Evolutionary conservation across 2,329 filamentous ascomycete genomes (phyloP), one percentile per base, ranked within the genome.

Genomic region (Aspergillus japonicus): DNA sequence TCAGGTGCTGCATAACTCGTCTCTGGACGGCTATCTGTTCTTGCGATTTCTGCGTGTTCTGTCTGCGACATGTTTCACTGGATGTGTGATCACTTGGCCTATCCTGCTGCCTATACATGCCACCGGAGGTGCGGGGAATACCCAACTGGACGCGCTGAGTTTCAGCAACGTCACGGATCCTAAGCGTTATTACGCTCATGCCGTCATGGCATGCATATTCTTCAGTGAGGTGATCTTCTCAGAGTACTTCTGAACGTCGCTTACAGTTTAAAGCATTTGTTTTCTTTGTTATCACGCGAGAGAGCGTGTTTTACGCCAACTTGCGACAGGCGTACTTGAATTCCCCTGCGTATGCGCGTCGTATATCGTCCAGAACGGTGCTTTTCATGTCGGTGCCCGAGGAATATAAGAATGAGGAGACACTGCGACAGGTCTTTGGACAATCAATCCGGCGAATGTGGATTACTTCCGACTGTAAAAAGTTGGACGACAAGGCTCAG

Each of bases 21-120:
- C 92, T 1, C 85, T 98, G 55, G 94, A 98, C 73, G 90, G 90
- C 24, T 98, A 93, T 76, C 87, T 98, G 49, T 96, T 96, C 75
- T 82, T 98, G 24, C 91, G 94, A 23, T 96, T 94, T 68, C 79
- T 98, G 63, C 89, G 91, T 66, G 89, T 95, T 49, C 81, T 90
- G 48, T 87, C 89, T 62, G 83, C 89, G 60, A 89, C 94, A 62
- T 93, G 89, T 73, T 83, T 97, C 31, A 87, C 91, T 6, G 95
- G 94, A 51, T 91, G 89, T 69, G 79, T 85, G 66, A 88, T 97
- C 61, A 92, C 91, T 42, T 96, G 91, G 89, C 94, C 95, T 0
- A 83, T 97, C 33, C 81, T 98, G 16, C 89, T 90, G 85, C 94
- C 95, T 0, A 81, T 97, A 69, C 94, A 97, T 75, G 86, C 87